Evolutionary conservation across 2,329 filamentous ascomycete species (phyloP), one percentile per base, ranked within the genome.

Genomic region (Ilyonectria robusta): DNA sequence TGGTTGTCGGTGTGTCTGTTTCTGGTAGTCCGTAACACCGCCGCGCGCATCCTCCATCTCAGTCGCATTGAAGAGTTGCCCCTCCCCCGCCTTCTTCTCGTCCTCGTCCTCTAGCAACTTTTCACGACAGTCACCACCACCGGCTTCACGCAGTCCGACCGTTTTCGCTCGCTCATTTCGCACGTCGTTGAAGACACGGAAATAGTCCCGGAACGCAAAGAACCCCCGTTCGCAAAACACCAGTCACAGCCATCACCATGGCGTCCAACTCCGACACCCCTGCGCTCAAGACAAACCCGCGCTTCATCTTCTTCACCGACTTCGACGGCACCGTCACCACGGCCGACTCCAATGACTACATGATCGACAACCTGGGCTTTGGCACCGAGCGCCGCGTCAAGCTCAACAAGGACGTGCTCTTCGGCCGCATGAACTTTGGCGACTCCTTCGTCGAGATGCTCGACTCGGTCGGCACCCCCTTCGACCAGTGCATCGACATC

Each of bases 221-320:
- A 58, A 40, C 53, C 44, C 31, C 17, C 31, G 26, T 46, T 6
- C 21, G 50, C 59, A 51, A 40, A 57, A 53, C 54, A 40, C 3
- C 54, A 6, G 19, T 8, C 23, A 15, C 4, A 50, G 40, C 64
- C 26, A 19, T 29, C 65, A 81, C 65, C 59, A 86, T 86, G 84
- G 83, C 82, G 60, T 84, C 83, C 62, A 68, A 76, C 48, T 78
- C 75, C 64, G 79, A 84, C 54, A 87, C 89, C 29, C 88, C 89
- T 62, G 89, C 89, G 50, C 83, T 91, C 80, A 84, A 84, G 76
- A 90, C 86, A 65, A 90, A 92, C 79, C 95, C 95, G 58, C 93
- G 94, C 83, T 93, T 94, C 85, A 95, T 99, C 85, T 98, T 99
- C 88, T 98, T 98, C 86, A 97, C 95, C 74, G 96, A 99, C 84